These are phyloP conservation scores for Cryphonectria carpinicola DNA, from an alignment of 2,329 filamentous ascomycete species.

Conservation along the genomic window DNA sequence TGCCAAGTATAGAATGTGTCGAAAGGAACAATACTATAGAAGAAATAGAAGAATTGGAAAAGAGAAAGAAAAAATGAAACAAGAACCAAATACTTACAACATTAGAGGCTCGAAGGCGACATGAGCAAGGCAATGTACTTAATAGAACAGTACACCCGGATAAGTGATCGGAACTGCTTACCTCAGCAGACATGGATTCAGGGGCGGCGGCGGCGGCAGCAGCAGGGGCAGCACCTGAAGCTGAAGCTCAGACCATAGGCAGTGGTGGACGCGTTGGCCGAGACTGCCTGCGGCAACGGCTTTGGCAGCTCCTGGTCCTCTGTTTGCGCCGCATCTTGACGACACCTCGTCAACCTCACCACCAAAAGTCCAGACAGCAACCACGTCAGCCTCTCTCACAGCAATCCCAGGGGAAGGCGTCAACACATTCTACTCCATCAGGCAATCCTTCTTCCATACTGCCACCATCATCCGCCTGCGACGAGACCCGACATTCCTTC, in stretches of 20 bases:
- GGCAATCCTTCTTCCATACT: neutral
- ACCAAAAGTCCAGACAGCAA: constrained; percentile 1
- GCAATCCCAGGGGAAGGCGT: neutral
- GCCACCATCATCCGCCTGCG: neutral
- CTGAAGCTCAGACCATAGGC: constrained; percentile 26
- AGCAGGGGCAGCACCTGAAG: neutral
- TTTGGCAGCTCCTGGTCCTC: constrained; percentile 26
- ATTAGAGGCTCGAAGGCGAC: neutral
- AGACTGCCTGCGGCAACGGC: constrained; percentile 29
- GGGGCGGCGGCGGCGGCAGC: neutral
- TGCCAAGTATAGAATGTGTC: neutral
- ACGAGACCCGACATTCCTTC: neutral
- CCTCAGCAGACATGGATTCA: constrained; percentile 22
- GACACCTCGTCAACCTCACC: constrained; percentile 25
- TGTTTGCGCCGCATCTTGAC: constrained; percentile 29
- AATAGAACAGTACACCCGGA: neutral
- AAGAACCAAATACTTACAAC: too few species aligned
- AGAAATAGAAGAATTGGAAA: neutral
- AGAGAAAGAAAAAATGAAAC: too few species aligned
- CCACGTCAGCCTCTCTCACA: neutral
- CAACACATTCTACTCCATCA: neutral
- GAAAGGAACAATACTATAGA: neutral
- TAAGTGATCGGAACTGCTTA: constrained; percentile 18
- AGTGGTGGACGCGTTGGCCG: constrained; percentile 26
- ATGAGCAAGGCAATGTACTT: neutral